Evolutionary conservation across 2,329 filamentous ascomycete species (phyloP).

Genomic region (Sclerotinia sclerotiorum): DNA sequence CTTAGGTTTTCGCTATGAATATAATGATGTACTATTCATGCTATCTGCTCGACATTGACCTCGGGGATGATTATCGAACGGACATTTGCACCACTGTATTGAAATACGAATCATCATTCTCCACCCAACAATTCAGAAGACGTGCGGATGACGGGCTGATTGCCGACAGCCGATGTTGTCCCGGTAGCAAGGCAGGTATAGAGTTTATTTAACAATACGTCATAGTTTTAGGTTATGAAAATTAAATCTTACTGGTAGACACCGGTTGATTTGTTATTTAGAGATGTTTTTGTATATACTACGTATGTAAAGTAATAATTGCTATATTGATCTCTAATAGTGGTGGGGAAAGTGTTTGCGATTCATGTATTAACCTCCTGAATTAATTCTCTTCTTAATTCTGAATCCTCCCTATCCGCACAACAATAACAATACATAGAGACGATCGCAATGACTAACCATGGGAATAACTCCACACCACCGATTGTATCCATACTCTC

Average conservation of each 20-base stretch:
- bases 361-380: too few relatives aligned
- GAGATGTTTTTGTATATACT: too few relatives aligned
- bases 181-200: background rate
- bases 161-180: background rate
- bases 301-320: too few relatives aligned
- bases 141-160: background rate
- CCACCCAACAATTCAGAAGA: background rate
- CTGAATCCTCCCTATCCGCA: background rate
- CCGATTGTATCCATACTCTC: slow-evolving; percentile 34
- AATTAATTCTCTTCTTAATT: background rate
- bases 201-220: too few relatives aligned
- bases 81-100: background rate
- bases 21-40: background rate
- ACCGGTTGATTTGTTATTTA: too few relatives aligned
- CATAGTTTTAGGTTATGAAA: too few relatives aligned
- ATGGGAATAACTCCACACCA: slow-evolving; percentile 20
- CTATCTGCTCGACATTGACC: background rate
- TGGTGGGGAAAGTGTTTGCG: too few relatives aligned
- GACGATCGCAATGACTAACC: background rate
- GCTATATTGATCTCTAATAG: too few relatives aligned
- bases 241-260: too few relatives aligned
- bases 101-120: background rate
- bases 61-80: background rate
- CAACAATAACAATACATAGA: background rate
- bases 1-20: background rate